These are phyloP conservation scores for Xanthoconium purpureum DNA, from an alignment of 768 basidiomycete genomes.

Conservation along the genomic window DNA sequence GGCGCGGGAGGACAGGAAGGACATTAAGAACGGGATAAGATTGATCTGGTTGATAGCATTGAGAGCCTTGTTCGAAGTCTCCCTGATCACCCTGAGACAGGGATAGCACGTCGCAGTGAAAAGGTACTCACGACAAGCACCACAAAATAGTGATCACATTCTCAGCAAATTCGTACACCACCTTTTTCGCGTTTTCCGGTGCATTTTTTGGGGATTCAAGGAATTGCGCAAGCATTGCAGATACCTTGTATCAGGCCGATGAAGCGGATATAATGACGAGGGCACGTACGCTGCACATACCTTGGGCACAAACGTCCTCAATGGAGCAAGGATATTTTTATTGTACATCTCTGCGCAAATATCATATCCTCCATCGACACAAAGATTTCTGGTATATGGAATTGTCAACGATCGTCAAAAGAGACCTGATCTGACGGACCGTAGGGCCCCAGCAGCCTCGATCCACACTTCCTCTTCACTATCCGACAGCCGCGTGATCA, in stretches of 20 bases:
- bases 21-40: slow-evolving; percentile 81
- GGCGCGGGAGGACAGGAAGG: slow-evolving; percentile 74
- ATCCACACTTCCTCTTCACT: slow-evolving; percentile 87
- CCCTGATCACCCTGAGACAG: slow-evolving; percentile 44
- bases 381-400: slow-evolving; percentile 67
- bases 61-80: slow-evolving; percentile 88
- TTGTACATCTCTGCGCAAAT: slow-evolving; percentile 98
- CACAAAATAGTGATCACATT: slow-evolving; percentile 90
- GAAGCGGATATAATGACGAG: neutral
- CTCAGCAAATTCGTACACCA: slow-evolving; percentile 86
- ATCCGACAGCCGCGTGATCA: slow-evolving; percentile 87
- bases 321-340: slow-evolving; percentile 81
- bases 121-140: slow-evolving; percentile 85
- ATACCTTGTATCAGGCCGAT: slow-evolving; percentile 51
- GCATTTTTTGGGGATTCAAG: slow-evolving; percentile 58
- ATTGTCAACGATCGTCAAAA: slow-evolving; percentile 6
- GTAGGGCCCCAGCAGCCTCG: slow-evolving; percentile 83
- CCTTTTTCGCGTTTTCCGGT: slow-evolving; percentile 65
- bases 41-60: slow-evolving; percentile 75
- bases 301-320: slow-evolving; percentile 76
- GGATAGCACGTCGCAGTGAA: neutral
- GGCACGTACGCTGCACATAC: slow-evolving; percentile 35
- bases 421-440: slow-evolving; percentile 45
- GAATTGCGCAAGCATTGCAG: slow-evolving; percentile 64
- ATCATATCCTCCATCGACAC: slow-evolving; percentile 93